phyloP scores from a whole-genome alignment of 495 filamentous ascomycete species.

The Pyrenula aspistea region DNA sequence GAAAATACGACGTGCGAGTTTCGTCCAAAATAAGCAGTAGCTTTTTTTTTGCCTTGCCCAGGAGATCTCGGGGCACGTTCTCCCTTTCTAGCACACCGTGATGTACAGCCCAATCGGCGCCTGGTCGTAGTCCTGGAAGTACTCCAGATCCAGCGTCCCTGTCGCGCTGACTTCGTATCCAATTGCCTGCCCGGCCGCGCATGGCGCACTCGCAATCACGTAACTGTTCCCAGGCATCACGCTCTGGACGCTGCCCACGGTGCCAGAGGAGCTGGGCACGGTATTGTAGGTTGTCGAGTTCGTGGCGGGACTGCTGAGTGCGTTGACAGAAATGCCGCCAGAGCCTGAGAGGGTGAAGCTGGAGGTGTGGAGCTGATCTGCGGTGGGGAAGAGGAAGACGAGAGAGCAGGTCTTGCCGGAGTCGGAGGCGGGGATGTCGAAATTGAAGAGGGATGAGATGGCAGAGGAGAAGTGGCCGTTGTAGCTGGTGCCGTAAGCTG shows the following conservation, averaged over 20 bases:
- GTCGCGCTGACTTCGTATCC: slow-evolving; percentile 38
- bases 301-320: slow-evolving; percentile 26
- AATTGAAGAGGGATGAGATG: slow-evolving; percentile 55
- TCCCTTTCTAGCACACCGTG: slow-evolving; percentile 37
- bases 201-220: slow-evolving; percentile 40
- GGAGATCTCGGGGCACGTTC: too few relatives aligned
- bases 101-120: slow-evolving; percentile 55
- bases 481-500: slow-evolving; percentile 36
- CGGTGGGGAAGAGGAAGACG: slow-evolving; percentile 52
- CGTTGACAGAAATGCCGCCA: slow-evolving; percentile 41
- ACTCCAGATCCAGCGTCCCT: slow-evolving; percentile 43
- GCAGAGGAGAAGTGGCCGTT: slow-evolving; percentile 42
- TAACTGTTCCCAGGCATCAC: slow-evolving; percentile 45
- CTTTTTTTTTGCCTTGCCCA: too few relatives aligned
- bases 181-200: slow-evolving; percentile 38
- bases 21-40: too few relatives aligned
- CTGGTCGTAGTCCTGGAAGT: slow-evolving; percentile 51
- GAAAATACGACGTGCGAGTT: too few relatives aligned
- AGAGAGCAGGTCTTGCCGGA: slow-evolving; percentile 49
- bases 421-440: slow-evolving; percentile 45
- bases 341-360: slow-evolving; percentile 44
- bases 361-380: slow-evolving; percentile 38
- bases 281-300: slow-evolving; percentile 37
- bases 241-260: slow-evolving; percentile 18
- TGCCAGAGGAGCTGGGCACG: slow-evolving; percentile 14